A percentile compares a stretch with the other conserved stretches of the same genome.
Conservation (phyloP, 2,329 filamentous ascomycete species). For the Sodiomyces alkalinus region DNA sequence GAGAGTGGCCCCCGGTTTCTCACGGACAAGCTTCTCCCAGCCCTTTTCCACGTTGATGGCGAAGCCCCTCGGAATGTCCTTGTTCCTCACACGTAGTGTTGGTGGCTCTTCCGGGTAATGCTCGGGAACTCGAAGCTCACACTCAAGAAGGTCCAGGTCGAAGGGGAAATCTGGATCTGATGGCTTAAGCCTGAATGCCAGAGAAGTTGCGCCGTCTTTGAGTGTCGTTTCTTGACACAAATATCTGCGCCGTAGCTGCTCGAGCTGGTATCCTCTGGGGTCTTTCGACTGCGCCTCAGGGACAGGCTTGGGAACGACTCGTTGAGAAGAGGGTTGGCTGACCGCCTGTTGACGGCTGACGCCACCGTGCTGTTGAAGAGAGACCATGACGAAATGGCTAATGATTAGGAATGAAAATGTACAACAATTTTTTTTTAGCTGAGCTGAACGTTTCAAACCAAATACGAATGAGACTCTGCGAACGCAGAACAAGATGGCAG, state of each 20-base stretch:
- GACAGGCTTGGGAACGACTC: conserved; percentile 48
- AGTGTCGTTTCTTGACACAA: conserved; percentile 27
- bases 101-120: conserved; percentile 46
- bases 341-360: conserved; percentile 29
- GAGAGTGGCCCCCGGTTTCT: conserved; percentile 40
- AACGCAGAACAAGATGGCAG: too few relatives aligned
- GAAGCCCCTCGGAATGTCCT: conserved; percentile 55
- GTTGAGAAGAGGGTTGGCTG: conserved; percentile 24
- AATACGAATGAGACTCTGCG: too few relatives aligned
- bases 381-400: conserved; percentile 19
- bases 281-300: conserved; percentile 49
- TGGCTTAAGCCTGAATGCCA: conserved; percentile 51
- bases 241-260: conserved; percentile 56
- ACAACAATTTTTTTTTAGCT: too few relatives aligned
- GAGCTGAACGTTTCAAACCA: too few relatives aligned
- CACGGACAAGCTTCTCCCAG: conserved; percentile 49
- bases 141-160: conserved; percentile 54
- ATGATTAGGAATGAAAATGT: too few relatives aligned
- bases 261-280: conserved; percentile 59
- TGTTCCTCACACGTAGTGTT: conserved; percentile 48
- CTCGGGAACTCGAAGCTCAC: conserved; percentile 48
- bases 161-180: conserved; percentile 79
- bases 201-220: conserved; percentile 32
- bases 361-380: conserved; percentile 16
- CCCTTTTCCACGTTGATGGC: conserved; percentile 63